Evolutionary conservation across 2,329 filamentous ascomycete species (phyloP), one percentile per base, ranked within the genome.

Genomic region (Penicillium capsulatum): DNA sequence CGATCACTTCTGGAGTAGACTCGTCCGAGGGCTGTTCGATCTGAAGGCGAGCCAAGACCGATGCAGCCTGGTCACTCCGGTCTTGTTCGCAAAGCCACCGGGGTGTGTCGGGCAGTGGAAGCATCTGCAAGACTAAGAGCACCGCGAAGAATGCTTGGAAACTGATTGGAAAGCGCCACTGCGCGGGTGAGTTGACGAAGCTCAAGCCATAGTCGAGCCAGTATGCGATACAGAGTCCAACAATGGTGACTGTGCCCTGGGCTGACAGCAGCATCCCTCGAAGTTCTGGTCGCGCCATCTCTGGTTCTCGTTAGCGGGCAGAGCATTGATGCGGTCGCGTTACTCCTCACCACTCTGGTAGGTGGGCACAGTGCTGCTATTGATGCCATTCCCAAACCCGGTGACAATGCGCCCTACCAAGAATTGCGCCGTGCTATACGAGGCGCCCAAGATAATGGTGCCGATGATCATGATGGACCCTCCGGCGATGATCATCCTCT

Each of bases 161-260:
- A 4, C 60, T 61, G 9, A 73, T 61, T 0, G 70, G 70, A 30
- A 72, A 66, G 2, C 69, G 63, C 68, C 68, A 72, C 13, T 64
- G 60, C 5, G 68, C 60, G 0, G 58, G 48, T 0, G 56, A 55
- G 3, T 59, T 48, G 22, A 50, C 40, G 10, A 54, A 55, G n/a
- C 58, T 52, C 10, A 54, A 31, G 2, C 61, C 68, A 36, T 61
- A 70, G 28, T 69, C 67, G 38, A 73, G 61, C 71, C 71, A 75
- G 49, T 72, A 73, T 5, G 69, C 68, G n/a, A 74, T 65, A 34
- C 67, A 67, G 9, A 72, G 61, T 0, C 70, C 70, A 5, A 74
- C 56, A 26, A 72, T 71, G 0, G 68, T 70, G 20, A 72, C 48
- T 5, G 50, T 53, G 11, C 50, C 50, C 28, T 53, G 50, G 8